A percentile compares a stretch with the other conserved stretches of the same genome.
Evolutionary conservation across 2,329 filamentous ascomycete genomes (phyloP).

Genomic region (Trichoderma atrobrunneum): DNA sequence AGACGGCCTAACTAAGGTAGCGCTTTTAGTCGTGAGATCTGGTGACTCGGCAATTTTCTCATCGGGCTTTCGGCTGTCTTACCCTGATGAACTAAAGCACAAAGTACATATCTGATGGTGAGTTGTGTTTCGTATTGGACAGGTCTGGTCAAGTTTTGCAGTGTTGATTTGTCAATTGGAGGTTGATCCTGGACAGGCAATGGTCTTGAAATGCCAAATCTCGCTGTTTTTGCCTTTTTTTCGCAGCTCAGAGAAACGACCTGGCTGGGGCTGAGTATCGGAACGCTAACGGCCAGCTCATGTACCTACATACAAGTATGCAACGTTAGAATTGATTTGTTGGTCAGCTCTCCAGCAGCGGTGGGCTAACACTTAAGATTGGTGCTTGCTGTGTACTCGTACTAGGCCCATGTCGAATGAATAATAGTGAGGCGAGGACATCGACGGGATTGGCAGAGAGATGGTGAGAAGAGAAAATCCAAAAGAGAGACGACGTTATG

Average conservation of each 20-base stretch:
- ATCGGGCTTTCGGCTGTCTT: not conserved
- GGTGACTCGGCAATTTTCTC: constrained; percentile 8
- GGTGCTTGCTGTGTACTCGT: not conserved
- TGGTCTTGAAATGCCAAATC: not conserved
- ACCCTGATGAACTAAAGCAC: not conserved
- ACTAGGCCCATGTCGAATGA: not conserved
- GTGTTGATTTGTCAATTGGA: not conserved
- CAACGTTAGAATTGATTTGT: not conserved
- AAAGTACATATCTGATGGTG: not conserved
- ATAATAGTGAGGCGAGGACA: not conserved
- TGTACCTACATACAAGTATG: not conserved
- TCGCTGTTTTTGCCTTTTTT: not conserved
- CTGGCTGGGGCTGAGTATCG: not conserved
- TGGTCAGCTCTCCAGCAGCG: not conserved
- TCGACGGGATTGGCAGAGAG: not conserved
- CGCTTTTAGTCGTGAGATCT: not conserved
- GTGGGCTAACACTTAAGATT: not conserved
- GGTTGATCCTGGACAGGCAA: not conserved
- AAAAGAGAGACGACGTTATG: not conserved
- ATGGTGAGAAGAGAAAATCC: not conserved
- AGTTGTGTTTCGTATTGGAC: not conserved
- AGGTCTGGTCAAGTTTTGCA: not conserved
- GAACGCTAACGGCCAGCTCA: not conserved
- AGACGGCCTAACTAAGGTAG: not conserved
- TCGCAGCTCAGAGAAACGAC: not conserved